These are phyloP conservation scores for Tuber calosporum DNA, from an alignment of 495 filamentous ascomycete species.

Conservation along the genomic window DNA sequence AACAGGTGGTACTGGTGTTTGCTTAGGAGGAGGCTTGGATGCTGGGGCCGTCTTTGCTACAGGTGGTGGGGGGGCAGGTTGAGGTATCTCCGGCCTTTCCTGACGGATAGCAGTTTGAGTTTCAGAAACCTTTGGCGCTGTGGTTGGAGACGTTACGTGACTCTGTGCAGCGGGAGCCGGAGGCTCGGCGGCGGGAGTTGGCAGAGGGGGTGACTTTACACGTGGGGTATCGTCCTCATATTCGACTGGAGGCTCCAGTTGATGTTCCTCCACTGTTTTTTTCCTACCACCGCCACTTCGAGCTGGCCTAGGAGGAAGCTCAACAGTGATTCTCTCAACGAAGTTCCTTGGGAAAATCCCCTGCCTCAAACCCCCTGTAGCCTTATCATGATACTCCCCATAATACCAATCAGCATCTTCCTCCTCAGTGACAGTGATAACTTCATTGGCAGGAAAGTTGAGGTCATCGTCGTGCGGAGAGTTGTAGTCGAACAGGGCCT, in stretches of 20 bases:
- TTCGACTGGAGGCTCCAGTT: constrained; percentile 42
- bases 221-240: constrained; percentile 37
- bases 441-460: constrained; percentile 71
- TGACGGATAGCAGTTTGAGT: not conserved
- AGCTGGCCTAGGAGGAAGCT: constrained; percentile 75
- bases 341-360: constrained; percentile 97
- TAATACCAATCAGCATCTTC: constrained; percentile 94
- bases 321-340: constrained; percentile 88
- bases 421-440: constrained; percentile 85
- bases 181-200: constrained; percentile 39
- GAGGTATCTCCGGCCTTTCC: not conserved
- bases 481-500: constrained; percentile 85
- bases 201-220: constrained; percentile 28
- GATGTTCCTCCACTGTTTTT: constrained; percentile 48
- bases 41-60: constrained; percentile 48
- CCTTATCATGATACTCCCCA: constrained; percentile 75
- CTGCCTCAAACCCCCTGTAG: constrained; percentile 61
- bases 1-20: constrained; percentile 35
- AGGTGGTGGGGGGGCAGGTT: constrained; percentile 45
- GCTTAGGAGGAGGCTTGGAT: constrained; percentile 45
- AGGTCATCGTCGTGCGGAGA: constrained; percentile 93
- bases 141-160: not conserved
- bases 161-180: constrained; percentile 37
- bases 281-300: constrained; percentile 65
- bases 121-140: not conserved